Evolutionary conservation across 176 grass and related monocot genomes (phyloP).

Genomic region (Carex littledalei): DNA sequence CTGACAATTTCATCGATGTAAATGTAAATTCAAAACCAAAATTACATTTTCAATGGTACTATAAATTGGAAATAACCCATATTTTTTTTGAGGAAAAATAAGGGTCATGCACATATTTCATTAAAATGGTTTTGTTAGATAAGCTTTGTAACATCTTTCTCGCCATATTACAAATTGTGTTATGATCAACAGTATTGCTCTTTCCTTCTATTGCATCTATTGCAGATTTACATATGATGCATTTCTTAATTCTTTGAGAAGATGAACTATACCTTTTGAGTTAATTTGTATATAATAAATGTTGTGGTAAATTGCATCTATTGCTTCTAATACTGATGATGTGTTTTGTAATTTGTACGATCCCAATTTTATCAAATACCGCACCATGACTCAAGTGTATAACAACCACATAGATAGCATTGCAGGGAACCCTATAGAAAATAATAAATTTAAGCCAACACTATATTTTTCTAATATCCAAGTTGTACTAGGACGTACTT

Average conservation of each 20-base stretch:
- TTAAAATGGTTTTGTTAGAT: too few relatives aligned
- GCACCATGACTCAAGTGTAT: neutral
- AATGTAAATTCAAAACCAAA: neutral
- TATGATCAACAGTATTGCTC: too few relatives aligned
- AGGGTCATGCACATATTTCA: too few relatives aligned
- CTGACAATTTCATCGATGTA: neutral
- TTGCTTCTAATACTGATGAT: neutral
- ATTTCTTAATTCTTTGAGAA: neutral
- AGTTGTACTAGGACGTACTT: neutral
- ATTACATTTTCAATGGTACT: neutral
- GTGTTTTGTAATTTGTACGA: neutral
- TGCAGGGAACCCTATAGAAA: neutral
- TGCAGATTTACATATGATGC: too few relatives aligned
- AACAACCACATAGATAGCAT: neutral
- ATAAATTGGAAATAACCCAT: neutral
- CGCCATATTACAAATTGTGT: too few relatives aligned
- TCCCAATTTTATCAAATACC: neutral
- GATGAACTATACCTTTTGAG: neutral
- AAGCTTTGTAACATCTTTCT: too few relatives aligned
- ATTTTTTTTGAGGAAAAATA: neutral
- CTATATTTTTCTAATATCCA: neutral
- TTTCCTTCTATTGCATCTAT: too few relatives aligned
- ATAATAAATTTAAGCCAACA: neutral
- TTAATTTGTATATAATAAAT: neutral
- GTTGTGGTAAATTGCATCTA: neutral